Conservation (phyloP, 345 rosid genomes). For the Salix caprea region DNA sequence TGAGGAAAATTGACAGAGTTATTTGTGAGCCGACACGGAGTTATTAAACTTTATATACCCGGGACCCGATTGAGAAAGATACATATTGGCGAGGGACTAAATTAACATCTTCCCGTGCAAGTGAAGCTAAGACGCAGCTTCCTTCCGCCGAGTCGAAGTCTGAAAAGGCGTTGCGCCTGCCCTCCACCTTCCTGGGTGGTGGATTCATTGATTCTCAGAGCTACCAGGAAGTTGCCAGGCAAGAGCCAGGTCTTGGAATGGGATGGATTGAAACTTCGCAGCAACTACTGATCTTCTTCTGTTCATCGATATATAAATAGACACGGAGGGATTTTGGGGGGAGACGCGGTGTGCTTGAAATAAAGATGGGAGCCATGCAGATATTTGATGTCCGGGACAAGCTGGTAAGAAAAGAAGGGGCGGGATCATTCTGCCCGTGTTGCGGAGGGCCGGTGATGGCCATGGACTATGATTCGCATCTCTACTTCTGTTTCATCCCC, state of each 20-base stretch:
- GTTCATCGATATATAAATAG: too few relatives aligned
- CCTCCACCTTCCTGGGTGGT: neutral
- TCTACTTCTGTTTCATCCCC: slow-evolving; percentile 25
- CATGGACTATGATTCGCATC: slow-evolving; percentile 12
- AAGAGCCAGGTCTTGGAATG: neutral
- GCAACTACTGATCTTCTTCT: neutral
- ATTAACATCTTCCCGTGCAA: too few relatives aligned
- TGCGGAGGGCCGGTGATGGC: slow-evolving; percentile 28
- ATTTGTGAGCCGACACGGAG: too few relatives aligned
- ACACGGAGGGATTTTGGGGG: neutral
- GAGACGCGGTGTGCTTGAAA: neutral
- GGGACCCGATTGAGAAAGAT: too few relatives aligned
- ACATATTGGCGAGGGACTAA: too few relatives aligned
- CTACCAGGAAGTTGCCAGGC: neutral
- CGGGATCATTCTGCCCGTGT: slow-evolving; percentile 13
- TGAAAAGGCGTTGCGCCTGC: too few relatives aligned
- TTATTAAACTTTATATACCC: too few relatives aligned
- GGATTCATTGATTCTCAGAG: neutral
- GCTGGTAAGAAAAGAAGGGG: slow-evolving; percentile 5
- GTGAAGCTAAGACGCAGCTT: too few relatives aligned
- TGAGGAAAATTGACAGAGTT: too few relatives aligned
- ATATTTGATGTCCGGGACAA: slow-evolving; percentile 23
- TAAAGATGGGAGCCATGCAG: slow-evolving; percentile 11
- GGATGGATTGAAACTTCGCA: neutral
- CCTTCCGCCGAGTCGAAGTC: too few relatives aligned